Evolutionary conservation across 139 green algal species (phyloP).

Genomic region (Chlamydomonas asymmetrica): DNA sequence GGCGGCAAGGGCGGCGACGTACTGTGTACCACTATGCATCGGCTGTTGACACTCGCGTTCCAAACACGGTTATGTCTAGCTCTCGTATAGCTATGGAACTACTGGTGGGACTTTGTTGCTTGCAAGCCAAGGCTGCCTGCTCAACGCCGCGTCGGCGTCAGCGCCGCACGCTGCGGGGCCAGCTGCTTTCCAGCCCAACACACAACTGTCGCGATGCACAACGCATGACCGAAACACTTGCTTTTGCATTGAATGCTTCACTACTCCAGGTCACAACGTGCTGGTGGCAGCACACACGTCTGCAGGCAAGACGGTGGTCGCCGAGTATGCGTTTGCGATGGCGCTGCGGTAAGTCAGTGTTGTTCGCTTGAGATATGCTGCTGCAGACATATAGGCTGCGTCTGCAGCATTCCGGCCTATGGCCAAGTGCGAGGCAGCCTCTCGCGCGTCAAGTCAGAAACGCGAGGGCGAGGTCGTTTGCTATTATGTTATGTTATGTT

Average conservation of each 20-base stretch:
- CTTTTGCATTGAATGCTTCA: not conserved
- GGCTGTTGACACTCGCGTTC: not conserved
- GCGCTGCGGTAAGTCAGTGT: constrained; percentile 58
- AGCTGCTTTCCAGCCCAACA: too few relatives aligned
- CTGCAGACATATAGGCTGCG: too few relatives aligned
- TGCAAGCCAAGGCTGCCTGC: too few relatives aligned
- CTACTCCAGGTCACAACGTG: constrained; percentile 74
- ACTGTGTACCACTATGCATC: not conserved
- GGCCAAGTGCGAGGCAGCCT: too few relatives aligned
- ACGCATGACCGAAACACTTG: not conserved
- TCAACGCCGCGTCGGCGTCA: too few relatives aligned
- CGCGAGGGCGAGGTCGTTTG: not conserved
- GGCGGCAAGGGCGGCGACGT: not conserved
- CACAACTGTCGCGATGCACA: too few relatives aligned
- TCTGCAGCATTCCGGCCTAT: too few relatives aligned
- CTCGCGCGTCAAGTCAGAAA: too few relatives aligned
- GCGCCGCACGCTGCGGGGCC: too few relatives aligned
- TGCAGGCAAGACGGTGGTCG: constrained; percentile 92
- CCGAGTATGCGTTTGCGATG: constrained; percentile 92
- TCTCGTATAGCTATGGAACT: not conserved
- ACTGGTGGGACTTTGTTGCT: too few relatives aligned
- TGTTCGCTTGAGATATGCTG: too few relatives aligned
- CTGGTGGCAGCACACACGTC: constrained; percentile 93
- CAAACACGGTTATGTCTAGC: not conserved
- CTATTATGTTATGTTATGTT: not conserved